Evolutionary conservation across 1,284 basidiomycete genomes (phyloP).

Genomic region (Somion occarium): DNA sequence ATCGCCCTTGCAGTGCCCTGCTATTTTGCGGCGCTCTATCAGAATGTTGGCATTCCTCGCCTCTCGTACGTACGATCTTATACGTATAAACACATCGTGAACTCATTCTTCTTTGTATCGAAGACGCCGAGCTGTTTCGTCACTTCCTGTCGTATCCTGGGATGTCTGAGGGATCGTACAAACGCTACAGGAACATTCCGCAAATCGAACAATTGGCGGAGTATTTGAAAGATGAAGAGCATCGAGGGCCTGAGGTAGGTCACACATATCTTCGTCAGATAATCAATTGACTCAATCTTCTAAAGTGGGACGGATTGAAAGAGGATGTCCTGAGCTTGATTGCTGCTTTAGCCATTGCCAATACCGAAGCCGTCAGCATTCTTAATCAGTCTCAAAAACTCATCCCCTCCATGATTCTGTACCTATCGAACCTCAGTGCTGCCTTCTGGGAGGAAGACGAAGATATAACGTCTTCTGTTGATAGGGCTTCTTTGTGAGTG

Average conservation of each 20-base stretch:
- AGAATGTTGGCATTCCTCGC: constrained; percentile 51
- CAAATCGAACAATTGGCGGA: constrained; percentile 51
- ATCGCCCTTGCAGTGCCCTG: constrained; percentile 41
- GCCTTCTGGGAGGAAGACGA: constrained; percentile 66
- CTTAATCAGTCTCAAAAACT: constrained; percentile 50
- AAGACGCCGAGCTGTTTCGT: constrained; percentile 37
- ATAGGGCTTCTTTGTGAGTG: constrained; percentile 36
- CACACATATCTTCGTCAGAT: too few species aligned
- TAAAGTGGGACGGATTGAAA: constrained; percentile 29
- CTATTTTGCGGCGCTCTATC: constrained; percentile 41
- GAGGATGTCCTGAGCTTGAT: constrained; percentile 51
- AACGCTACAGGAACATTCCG: constrained; percentile 30
- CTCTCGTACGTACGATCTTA: constrained; percentile 39
- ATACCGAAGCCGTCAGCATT: constrained; percentile 43
- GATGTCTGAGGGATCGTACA: neutral
- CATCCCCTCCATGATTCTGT: constrained; percentile 57
- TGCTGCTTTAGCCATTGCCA: constrained; percentile 47
- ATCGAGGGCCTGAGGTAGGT: constrained; percentile 40
- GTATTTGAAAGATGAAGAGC: constrained; percentile 42
- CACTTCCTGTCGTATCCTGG: constrained; percentile 25
- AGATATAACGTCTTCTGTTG: constrained; percentile 34
- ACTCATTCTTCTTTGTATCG: neutral
- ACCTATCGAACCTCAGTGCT: constrained; percentile 45
- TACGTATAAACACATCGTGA: neutral
- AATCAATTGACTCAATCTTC: too few species aligned